Evolutionary conservation across 2,329 filamentous ascomycete species (phyloP).

Genomic region (Penicillium sclerotiorum): DNA sequence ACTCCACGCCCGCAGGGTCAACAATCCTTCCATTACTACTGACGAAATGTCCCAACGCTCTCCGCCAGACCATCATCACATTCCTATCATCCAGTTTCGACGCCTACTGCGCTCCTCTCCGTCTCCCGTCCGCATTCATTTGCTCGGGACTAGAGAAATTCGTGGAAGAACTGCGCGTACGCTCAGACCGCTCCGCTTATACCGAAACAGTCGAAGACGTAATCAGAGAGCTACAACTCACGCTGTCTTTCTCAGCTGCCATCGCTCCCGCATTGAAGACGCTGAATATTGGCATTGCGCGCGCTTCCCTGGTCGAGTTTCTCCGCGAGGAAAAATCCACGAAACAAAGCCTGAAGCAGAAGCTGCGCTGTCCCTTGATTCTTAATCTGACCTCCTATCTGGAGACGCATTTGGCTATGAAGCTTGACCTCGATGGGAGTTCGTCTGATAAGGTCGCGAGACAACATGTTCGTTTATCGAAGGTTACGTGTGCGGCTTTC

Average conservation of each 20-base stretch:
- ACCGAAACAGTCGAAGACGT: conserved; percentile 30
- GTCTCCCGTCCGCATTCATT: conserved; percentile 49
- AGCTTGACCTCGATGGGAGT: conserved; percentile 34
- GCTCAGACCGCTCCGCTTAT: background rate
- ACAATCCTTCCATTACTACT: conserved; percentile 55
- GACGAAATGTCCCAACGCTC: conserved; percentile 52
- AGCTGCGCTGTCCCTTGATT: conserved; percentile 13
- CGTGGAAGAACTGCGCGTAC: conserved; percentile 17
- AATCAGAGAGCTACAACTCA: conserved; percentile 44
- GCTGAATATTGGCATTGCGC: conserved; percentile 39
- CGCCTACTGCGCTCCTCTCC: conserved; percentile 49
- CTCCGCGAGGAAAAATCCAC: conserved; percentile 9
- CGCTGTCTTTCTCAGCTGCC: conserved; percentile 39
- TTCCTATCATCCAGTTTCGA: conserved; percentile 57
- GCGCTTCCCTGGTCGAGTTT: conserved; percentile 28
- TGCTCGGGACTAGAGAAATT: conserved; percentile 48
- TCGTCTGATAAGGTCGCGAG: conserved; percentile 10
- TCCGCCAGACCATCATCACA: conserved; percentile 52
- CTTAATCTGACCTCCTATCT: conserved; percentile 39
- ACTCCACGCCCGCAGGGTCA: conserved; percentile 34
- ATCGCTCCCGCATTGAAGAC: conserved; percentile 38
- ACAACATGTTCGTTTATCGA: conserved; percentile 38
- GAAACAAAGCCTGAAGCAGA: conserved; percentile 14
- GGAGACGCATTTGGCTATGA: conserved; percentile 43
- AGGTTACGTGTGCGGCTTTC: conserved; percentile 43